A percentile compares a stretch with the other conserved stretches of the same genome.
These are phyloP conservation scores for Silene latifolia DNA, from an alignment of 148 eudicot species.

Conservation along the genomic window DNA sequence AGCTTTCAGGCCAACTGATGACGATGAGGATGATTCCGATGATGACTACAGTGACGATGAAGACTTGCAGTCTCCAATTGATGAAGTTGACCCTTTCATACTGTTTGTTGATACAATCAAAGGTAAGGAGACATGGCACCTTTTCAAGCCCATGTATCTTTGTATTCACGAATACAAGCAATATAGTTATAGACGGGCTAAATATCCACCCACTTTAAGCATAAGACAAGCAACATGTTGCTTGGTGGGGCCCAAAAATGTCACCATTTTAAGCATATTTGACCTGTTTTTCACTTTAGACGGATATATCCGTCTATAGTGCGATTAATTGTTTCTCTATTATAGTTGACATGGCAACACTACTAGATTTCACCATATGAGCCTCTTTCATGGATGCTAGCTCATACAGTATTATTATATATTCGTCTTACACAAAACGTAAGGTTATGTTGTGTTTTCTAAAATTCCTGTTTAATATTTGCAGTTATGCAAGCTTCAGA, in stretches of 20 bases:
- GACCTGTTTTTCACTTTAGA: no score
- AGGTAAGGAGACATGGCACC: conserved; percentile 39
- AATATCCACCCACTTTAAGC: no score
- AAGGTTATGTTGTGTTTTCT: conserved; percentile 1
- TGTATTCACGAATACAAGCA: no score
- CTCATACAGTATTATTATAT: no score
- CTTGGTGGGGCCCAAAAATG: no score
- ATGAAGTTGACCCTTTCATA: conserved; percentile 88
- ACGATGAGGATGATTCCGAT: conserved; percentile 85
- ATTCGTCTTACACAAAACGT: neutral
- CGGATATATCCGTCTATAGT: no score
- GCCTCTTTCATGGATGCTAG: neutral
- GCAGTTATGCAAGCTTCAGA: conserved; percentile 84
- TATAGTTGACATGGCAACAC: no score
- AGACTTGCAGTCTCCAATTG: conserved; percentile 87
- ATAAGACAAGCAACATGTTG: no score
- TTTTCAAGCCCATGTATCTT: neutral
- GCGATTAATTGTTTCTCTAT: no score
- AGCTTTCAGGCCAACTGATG: conserved; percentile 68
- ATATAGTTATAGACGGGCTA: no score
- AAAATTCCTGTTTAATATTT: conserved; percentile 1
- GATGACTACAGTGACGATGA: conserved; percentile 95
- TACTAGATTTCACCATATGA: no score
- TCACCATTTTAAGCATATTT: no score
- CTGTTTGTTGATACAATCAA: conserved; percentile 77